Percentiles rank a stretch among this genome's conserved stretches.
Evolutionary conservation across 441 rosid genomes (phyloP).

Genomic region (Gossypium lobatum): DNA sequence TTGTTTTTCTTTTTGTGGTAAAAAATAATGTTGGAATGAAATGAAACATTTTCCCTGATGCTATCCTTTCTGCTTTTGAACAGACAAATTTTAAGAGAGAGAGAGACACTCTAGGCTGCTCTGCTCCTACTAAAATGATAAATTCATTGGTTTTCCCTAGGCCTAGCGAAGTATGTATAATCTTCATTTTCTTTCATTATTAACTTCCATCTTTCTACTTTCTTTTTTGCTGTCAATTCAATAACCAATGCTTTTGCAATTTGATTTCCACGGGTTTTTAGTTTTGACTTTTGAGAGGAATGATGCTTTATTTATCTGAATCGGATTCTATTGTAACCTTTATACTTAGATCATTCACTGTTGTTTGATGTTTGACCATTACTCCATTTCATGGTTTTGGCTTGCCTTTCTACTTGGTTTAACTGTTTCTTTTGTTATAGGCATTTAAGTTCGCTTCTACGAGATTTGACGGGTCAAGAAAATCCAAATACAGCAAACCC

Average conservation of each 20-base stretch:
- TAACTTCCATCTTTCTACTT: neutral
- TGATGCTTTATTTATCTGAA: neutral
- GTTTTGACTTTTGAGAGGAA: neutral
- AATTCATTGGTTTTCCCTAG: neutral
- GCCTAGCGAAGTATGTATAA: slow-evolving; percentile 5
- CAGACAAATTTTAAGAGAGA: slow-evolving; percentile 5
- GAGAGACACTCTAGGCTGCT: neutral
- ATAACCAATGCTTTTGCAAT: neutral
- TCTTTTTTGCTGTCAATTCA: neutral
- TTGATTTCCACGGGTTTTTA: neutral
- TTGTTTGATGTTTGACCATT: neutral
- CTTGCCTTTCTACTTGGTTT: neutral
- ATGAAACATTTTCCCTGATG: neutral
- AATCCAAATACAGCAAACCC: slow-evolving; percentile 25
- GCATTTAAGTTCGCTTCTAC: slow-evolving; percentile 5
- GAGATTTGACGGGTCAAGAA: neutral
- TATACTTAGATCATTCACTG: neutral
- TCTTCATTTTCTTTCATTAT: neutral
- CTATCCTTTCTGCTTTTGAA: neutral
- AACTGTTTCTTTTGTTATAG: neutral
- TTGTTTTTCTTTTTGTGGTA: neutral
- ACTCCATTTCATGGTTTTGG: neutral
- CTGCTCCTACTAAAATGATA: slow-evolving; percentile 1
- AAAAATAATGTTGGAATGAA: neutral
- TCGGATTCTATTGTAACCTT: neutral